These are phyloP conservation scores for Boechera stricta DNA, from an alignment of 345 rosid species.

Conservation along the genomic window DNA sequence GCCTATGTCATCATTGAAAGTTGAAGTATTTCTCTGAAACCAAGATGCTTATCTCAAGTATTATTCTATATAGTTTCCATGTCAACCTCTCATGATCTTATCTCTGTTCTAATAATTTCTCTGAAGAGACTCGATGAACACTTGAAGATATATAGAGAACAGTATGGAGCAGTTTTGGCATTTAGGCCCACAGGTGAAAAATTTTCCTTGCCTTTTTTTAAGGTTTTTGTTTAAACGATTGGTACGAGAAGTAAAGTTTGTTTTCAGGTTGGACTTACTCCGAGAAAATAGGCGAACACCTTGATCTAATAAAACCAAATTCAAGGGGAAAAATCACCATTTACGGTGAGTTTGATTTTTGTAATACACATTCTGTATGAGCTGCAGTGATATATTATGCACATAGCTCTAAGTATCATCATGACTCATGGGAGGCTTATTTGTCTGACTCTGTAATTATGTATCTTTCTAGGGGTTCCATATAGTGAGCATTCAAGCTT, in stretches of 20 bases:
- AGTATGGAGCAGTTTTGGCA: slow-evolving; percentile 63
- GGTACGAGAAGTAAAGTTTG: not conserved
- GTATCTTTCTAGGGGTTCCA: slow-evolving; percentile 64
- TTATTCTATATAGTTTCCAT: not conserved
- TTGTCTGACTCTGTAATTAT: not conserved
- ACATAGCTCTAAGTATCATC: not conserved
- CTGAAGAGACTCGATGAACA: slow-evolving; percentile 60
- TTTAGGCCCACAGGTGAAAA: slow-evolving; percentile 79
- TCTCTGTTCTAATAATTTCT: slow-evolving; percentile 9
- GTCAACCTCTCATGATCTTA: not conserved
- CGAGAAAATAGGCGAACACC: slow-evolving; percentile 59
- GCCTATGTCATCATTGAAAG: slow-evolving; percentile 66
- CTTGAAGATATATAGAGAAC: slow-evolving; percentile 54
- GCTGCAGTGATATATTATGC: slow-evolving; percentile 4
- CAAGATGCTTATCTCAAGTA: slow-evolving; percentile 15
- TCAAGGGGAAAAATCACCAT: slow-evolving; percentile 66
- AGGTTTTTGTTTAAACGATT: not conserved
- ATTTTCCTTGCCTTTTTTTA: not conserved
- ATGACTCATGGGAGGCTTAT: not conserved
- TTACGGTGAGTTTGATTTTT: slow-evolving; percentile 60
- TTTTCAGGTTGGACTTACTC: slow-evolving; percentile 81
- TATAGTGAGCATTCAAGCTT: slow-evolving; percentile 89
- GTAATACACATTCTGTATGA: slow-evolving; percentile 15
- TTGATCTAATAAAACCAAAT: slow-evolving; percentile 67
- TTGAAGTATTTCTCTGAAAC: slow-evolving; percentile 55